These are phyloP conservation scores for Cytospora chrysosperma DNA, from an alignment of 2,329 filamentous ascomycete genomes.

Conservation along the genomic window DNA sequence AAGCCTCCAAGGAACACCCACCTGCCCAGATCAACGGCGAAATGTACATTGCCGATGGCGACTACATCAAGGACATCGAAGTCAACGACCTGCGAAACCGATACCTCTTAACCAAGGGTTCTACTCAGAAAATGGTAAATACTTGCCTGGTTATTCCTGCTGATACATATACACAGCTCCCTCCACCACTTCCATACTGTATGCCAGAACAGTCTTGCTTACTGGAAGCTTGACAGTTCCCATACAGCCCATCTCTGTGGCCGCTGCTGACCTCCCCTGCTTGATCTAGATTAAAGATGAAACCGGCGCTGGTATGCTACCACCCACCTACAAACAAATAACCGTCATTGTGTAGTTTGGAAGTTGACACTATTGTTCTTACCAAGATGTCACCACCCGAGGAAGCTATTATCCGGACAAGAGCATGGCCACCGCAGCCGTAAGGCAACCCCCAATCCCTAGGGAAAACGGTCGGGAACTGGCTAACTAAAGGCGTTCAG, in stretches of 20 bases:
- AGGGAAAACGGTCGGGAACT: constrained; percentile 1
- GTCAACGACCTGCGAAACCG: constrained; percentile 97
- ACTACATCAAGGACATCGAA: constrained; percentile 98
- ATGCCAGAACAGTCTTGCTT: constrained; percentile 67
- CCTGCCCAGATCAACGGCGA: constrained; percentile 71
- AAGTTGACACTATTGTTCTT: constrained; percentile 59
- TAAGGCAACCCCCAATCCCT: constrained; percentile 48
- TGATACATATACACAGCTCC: constrained; percentile 51
- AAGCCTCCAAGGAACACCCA: constrained; percentile 36
- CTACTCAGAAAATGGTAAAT: constrained; percentile 99
- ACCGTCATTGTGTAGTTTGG: constrained; percentile 40
- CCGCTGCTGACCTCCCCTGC: constrained; percentile 90
- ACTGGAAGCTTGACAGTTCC: constrained; percentile 67
- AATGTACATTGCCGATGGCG: constrained; percentile 92
- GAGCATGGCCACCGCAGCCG: constrained; percentile 89
- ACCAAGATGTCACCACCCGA: constrained; percentile 96
- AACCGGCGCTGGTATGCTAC: constrained; percentile 96
- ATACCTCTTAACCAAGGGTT: constrained; percentile 94
- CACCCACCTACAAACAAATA: constrained; percentile 41
- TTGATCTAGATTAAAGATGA: constrained; percentile 99
- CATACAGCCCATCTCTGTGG: constrained; percentile 65
- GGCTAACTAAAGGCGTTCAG: constrained; percentile 45
- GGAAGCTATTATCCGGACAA: constrained; percentile 98
- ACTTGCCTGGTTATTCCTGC: constrained; percentile 64
- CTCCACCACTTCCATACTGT: constrained; percentile 32